Evolutionary conservation across 2,329 filamentous ascomycete species (phyloP), one percentile per base, ranked within the genome.

Genomic region (Fusarium caatingaense): DNA sequence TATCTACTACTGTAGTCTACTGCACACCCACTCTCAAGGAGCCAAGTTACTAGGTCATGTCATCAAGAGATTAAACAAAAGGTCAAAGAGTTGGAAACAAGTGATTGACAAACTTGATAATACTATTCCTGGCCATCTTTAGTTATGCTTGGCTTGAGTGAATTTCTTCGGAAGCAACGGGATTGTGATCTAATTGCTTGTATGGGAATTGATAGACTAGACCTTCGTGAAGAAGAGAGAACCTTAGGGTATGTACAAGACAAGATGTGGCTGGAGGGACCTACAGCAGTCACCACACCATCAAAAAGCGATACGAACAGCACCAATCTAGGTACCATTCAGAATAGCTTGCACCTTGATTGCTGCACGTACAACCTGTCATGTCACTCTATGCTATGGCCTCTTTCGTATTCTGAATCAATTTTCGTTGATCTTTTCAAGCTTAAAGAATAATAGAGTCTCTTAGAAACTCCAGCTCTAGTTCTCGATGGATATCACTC

Each of bases 241-340:
- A 30, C 28, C 28, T 30, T 30, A 59, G 45, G 48, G 32, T 66
- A 45, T 37, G 34, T 37, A n/a, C 34, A n/a, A 37, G 34, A n/a
- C 55, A 48, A 53, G 34, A 60, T 64, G 67, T 69, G 62, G 67
- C 67, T 64, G 56, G 32, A 12, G 30, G 18, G 41, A 23, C 23
- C 53, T 65, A 60, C 46, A 65, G 32, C 18, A 60, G 63, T 47
- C 56, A 71, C 30, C 68, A 71, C 68, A 71, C 68, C 68, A 60
- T 47, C 46, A 57, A 28, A 21, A 41, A 9, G 42, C 32, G 50
- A 71, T 71, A 71, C 68, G 68, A 71, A 61, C 55, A 25, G 47
- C 61, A 32, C 62, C 56, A 66, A 62, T 61, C 55, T 56, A 66
- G 55, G 55, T 54, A 66, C 62, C 57, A 37, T 42, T 49, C n/a